Conservation (phyloP, 495 filamentous ascomycete species). For the Penicillium daleae region DNA sequence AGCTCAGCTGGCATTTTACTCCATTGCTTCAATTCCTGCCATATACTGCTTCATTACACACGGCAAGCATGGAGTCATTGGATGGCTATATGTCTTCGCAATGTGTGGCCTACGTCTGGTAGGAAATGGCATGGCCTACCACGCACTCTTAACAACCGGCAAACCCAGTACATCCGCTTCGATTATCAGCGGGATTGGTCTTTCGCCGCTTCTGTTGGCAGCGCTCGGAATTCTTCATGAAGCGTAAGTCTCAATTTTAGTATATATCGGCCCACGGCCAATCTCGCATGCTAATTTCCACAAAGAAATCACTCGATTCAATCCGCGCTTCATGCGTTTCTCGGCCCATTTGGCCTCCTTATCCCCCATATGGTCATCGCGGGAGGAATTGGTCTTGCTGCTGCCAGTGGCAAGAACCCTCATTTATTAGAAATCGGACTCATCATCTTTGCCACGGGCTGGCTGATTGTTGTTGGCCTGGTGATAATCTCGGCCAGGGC, state of each 20-base stretch:
- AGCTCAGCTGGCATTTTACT: slow-evolving; percentile 42
- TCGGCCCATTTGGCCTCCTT: slow-evolving; percentile 3
- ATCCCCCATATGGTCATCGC: slow-evolving; percentile 17
- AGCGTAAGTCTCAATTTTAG: slow-evolving; percentile 31
- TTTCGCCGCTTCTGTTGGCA: slow-evolving; percentile 46
- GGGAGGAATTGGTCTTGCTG: slow-evolving; percentile 21
- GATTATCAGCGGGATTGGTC: slow-evolving; percentile 45
- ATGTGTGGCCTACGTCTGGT: slow-evolving; percentile 44
- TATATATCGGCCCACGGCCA: not conserved
- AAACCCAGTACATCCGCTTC: slow-evolving; percentile 25
- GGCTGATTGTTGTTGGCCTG: slow-evolving; percentile 9
- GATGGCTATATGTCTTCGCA: slow-evolving; percentile 43
- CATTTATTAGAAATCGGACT: slow-evolving; percentile 10
- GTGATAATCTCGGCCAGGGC: slow-evolving; percentile 5
- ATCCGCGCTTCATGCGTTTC: not conserved
- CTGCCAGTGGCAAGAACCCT: slow-evolving; percentile 11
- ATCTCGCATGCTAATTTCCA: not conserved
- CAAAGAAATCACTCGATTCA: slow-evolving; percentile 19
- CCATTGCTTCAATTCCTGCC: slow-evolving; percentile 32
- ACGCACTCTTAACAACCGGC: slow-evolving; percentile 19
- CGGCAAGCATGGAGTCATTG: slow-evolving; percentile 38
- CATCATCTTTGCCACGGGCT: slow-evolving; percentile 15
- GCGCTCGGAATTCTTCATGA: slow-evolving; percentile 43
- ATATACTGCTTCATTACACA: slow-evolving; percentile 41
- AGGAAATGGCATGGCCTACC: slow-evolving; percentile 38